phyloP scores from a whole-genome alignment of 1,284 basidiomycete genomes.

The Sanghuangporus baumii region DNA sequence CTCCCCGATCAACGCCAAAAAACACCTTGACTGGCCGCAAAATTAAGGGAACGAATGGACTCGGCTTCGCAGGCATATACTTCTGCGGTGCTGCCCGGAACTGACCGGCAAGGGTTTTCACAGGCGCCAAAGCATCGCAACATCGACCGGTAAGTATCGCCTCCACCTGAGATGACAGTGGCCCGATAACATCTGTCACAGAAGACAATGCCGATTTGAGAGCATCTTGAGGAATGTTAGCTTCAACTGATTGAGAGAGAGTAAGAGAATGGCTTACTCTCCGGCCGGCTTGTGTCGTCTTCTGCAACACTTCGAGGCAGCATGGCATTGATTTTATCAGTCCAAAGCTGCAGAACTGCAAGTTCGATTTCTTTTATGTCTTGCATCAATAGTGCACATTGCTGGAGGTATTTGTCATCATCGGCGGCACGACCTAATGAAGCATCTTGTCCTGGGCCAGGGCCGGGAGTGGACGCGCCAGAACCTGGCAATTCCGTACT shows the following conservation, averaged over 20 bases:
- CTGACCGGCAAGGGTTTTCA: constrained; percentile 84
- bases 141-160: constrained; percentile 71
- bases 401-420: constrained; percentile 58
- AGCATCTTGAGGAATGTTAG: constrained; percentile 38
- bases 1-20: constrained; percentile 56
- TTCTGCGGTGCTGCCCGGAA: constrained; percentile 79
- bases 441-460: constrained; percentile 39
- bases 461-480: constrained; percentile 48
- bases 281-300: constrained; percentile 35
- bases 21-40: constrained; percentile 79
- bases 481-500: constrained; percentile 27
- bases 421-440: constrained; percentile 46
- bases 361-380: constrained; percentile 56
- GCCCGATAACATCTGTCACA: constrained; percentile 44
- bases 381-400: constrained; percentile 56
- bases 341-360: constrained; percentile 53
- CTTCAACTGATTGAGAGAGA: not conserved
- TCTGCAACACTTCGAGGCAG: constrained; percentile 38
- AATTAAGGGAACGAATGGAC: constrained; percentile 79
- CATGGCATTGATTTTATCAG: constrained; percentile 58
- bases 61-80: constrained; percentile 65
- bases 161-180: constrained; percentile 62
- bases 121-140: constrained; percentile 80
- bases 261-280: constrained; percentile 38
- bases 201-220: constrained; percentile 45